These are phyloP conservation scores for Kwoniella dejecticola DNA, from an alignment of 768 basidiomycete species.

Conservation along the genomic window DNA sequence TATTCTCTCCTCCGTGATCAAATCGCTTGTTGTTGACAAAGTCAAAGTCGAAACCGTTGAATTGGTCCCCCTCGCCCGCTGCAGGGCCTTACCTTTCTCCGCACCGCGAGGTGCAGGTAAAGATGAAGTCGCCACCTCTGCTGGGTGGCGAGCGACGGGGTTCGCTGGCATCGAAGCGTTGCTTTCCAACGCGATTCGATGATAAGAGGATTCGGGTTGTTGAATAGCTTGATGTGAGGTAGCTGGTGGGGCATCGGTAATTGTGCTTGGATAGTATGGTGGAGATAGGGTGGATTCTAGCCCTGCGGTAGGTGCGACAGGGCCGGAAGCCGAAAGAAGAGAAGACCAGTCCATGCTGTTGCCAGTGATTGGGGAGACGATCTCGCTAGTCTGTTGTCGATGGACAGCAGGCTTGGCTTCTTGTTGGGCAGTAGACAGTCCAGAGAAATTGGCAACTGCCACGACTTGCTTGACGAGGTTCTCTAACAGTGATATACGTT, in stretches of 20 bases:
- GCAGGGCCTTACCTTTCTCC: constrained; percentile 42
- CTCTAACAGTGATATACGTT: constrained; percentile 40
- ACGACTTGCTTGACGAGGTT: constrained; percentile 44
- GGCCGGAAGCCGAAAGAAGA: constrained; percentile 12
- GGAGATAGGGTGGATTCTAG: constrained; percentile 26
- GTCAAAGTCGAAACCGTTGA: constrained; percentile 16
- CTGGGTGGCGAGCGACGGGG: constrained; percentile 53
- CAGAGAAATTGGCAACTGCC: constrained; percentile 39
- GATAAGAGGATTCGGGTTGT: background rate
- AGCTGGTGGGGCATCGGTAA: background rate
- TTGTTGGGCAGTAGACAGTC: constrained; percentile 7
- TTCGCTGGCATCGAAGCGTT: constrained; percentile 16
- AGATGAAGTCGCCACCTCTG: constrained; percentile 51
- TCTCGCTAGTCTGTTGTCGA: background rate
- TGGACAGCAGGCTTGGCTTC: background rate
- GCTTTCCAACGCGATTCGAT: background rate
- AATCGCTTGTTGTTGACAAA: constrained; percentile 8
- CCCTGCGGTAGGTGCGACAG: constrained; percentile 5
- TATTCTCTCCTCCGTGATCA: constrained; percentile 29
- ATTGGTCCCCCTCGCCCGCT: constrained; percentile 47
- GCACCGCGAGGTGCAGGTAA: constrained; percentile 11
- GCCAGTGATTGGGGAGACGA: constrained; percentile 1
- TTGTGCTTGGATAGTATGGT: constrained; percentile 9
- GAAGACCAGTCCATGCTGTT: constrained; percentile 19
- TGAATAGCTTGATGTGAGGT: background rate